Percentiles rank a stretch among this genome's conserved stretches.
Conservation (phyloP, 2,329 filamentous ascomycete genomes). For the Monilinia fructigena region DNA sequence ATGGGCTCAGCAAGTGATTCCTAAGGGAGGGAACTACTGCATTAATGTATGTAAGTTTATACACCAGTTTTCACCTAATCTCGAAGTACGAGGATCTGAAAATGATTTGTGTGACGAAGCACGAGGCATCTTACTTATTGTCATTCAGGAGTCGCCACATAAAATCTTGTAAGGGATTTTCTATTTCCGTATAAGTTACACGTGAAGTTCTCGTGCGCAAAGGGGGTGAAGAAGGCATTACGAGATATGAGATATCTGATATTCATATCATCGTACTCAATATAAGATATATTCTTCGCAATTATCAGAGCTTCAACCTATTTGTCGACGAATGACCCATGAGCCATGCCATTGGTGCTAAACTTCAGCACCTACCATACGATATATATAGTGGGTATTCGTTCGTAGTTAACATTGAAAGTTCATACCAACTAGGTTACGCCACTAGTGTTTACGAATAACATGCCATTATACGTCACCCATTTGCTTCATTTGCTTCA, state of each 20-base stretch:
- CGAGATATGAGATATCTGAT: background rate
- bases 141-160: background rate
- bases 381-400: background rate
- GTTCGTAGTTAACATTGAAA: too few species aligned
- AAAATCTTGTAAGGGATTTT: background rate
- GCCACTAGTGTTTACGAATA: background rate
- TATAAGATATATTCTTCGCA: background rate
- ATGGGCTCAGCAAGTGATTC: background rate
- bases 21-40: too few species aligned
- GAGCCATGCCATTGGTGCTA: too few species aligned
- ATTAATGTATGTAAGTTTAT: background rate
- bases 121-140: background rate
- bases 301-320: background rate
- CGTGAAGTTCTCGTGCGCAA: background rate
- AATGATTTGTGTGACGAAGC: background rate
- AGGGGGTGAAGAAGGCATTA: too few species aligned
- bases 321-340: background rate
- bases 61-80: background rate
- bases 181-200: background rate
- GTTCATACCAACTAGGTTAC: too few species aligned
- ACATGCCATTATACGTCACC: background rate
- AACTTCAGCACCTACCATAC: background rate
- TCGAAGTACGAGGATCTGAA: background rate
- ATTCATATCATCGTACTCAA: background rate
- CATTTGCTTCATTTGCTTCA: slow-evolving; percentile 1